Evolutionary conservation across 371 early-diverging fungal genomes (phyloP), one percentile per base, ranked within the genome.

Genomic region (Actinomortierella ambigua): DNA sequence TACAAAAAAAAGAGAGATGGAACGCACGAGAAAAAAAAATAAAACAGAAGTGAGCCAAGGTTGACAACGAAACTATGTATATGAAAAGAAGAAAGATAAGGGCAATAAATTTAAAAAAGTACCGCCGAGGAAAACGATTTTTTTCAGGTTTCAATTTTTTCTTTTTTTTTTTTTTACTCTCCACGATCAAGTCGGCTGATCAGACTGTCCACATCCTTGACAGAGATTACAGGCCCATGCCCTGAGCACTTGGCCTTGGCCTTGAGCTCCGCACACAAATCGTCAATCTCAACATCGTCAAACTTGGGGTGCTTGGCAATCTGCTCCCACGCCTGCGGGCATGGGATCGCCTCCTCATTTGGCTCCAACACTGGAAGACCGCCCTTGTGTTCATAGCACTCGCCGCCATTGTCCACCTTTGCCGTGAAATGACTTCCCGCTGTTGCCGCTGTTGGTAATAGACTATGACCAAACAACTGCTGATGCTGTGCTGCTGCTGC

Each of bases 241-340:
- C 71, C 79, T 23, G 85, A 82, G 57, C 85, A 84, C 56, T 79
- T 84, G 3, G 85, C 82, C 60, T 84, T 88, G 26, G 82, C 58
- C 57, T 84, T 84, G 75, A 88, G 70, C 46, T 82, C 84, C 48
- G 73, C 68, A 55, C 88, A 88, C 18, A 88, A 64, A 15, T 65
- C 54, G 58, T 83, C 86, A 49, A 88, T 77, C 41, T 78, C 76
- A 4, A 82, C 59, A 47, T 85, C 85, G 49, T 84, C 85, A 65
- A 80, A 79, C 41, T 77, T 70, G 61, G 81, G 83, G 52, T 82
- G 82, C 60, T 80, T 68, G 50, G 81, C 75, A 43, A 85, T 59
- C 8, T 68, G 57, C 46, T 77, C 75, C 83, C 83, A 85, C 11
- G 73, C 79, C 27, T 80, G 64, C 26, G 75, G 63, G 39, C 67